Percentiles rank a stretch among this genome's conserved stretches.
Conservation (phyloP, 805 yeast species). For the Peterozyma xylosa region DNA sequence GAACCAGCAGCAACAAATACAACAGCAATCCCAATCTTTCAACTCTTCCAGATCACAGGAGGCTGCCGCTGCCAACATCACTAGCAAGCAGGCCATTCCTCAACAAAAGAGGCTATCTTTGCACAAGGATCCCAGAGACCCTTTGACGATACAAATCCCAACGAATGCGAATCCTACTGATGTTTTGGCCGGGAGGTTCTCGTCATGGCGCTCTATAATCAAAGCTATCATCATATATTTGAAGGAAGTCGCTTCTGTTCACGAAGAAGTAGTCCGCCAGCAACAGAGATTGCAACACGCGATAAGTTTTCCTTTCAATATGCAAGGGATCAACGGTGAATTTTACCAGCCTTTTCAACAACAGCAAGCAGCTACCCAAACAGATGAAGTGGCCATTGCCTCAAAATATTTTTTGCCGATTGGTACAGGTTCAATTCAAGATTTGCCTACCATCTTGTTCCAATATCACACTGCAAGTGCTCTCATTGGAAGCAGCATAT, state of each 20-base stretch:
- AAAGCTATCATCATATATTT: slow-evolving; percentile 69
- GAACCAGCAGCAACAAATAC: slow-evolving; percentile 24
- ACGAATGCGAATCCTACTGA: slow-evolving; percentile 76
- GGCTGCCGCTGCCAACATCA: slow-evolving; percentile 6
- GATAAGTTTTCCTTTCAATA: slow-evolving; percentile 44
- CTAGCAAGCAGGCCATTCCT: slow-evolving; percentile 2
- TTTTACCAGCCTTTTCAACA: slow-evolving; percentile 25
- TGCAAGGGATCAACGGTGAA: slow-evolving; percentile 33
- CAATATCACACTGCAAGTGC: slow-evolving; percentile 52
- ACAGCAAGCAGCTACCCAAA: slow-evolving; percentile 11
- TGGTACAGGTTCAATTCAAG: slow-evolving; percentile 79
- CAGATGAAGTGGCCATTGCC: slow-evolving; percentile 27
- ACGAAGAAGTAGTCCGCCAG: slow-evolving; percentile 83
- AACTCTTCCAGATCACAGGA: slow-evolving; percentile 26
- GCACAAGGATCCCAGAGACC: slow-evolving; percentile 37
- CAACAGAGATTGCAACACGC: slow-evolving; percentile 78
- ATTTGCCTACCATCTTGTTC: slow-evolving; percentile 61
- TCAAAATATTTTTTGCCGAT: slow-evolving; percentile 59
- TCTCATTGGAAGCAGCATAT: slow-evolving; percentile 45
- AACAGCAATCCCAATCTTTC: slow-evolving; percentile 34
- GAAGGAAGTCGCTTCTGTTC: slow-evolving; percentile 73
- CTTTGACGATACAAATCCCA: slow-evolving; percentile 44
- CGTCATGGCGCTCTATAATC: slow-evolving; percentile 79
- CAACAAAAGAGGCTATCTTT: slow-evolving; percentile 7
- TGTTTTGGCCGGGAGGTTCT: slow-evolving; percentile 71